Percentiles rank a stretch among this genome's conserved stretches.
These are phyloP conservation scores for Bipolaris gigantea DNA, from an alignment of 2,329 filamentous ascomycete species.

Conservation along the genomic window DNA sequence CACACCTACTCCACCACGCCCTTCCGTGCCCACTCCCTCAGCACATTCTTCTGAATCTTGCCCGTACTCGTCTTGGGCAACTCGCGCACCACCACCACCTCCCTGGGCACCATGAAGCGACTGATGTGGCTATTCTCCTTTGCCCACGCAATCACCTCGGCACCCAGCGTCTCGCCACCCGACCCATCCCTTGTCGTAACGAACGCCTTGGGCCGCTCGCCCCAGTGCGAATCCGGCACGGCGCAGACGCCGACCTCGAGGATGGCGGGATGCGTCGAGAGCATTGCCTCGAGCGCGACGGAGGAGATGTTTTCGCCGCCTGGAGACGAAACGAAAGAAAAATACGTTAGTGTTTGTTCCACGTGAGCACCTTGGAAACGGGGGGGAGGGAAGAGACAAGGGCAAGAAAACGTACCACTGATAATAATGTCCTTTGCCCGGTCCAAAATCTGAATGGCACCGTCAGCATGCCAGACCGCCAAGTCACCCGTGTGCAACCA, in stretches of 20 bases:
- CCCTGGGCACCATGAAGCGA: slow-evolving; percentile 80
- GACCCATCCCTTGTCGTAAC: slow-evolving; percentile 69
- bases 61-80: slow-evolving; percentile 96
- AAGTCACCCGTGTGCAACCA: slow-evolving; percentile 88
- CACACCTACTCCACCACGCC: slow-evolving; percentile 37
- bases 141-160: slow-evolving; percentile 83
- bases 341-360: neutral
- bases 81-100: slow-evolving; percentile 78
- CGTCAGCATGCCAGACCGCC: slow-evolving; percentile 90
- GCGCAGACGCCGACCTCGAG: slow-evolving; percentile 91
- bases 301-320: slow-evolving; percentile 97
- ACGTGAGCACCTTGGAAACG: neutral
- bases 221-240: slow-evolving; percentile 87
- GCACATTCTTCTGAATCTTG: slow-evolving; percentile 92
- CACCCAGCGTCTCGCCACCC: slow-evolving; percentile 60
- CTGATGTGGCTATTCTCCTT: slow-evolving; percentile 78
- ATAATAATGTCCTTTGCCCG: slow-evolving; percentile 98
- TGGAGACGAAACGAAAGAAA: slow-evolving; percentile 44
- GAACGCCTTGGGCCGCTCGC: slow-evolving; percentile 93
- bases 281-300: slow-evolving; percentile 86
- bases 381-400: neutral
- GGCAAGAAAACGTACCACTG: slow-evolving; percentile 64
- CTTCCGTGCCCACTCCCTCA: slow-evolving; percentile 78
- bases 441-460: slow-evolving; percentile 88
- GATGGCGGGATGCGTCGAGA: slow-evolving; percentile 83